These are phyloP conservation scores for Leishmania tropica DNA, from an alignment of 208 protist genomes.

Conservation along the genomic window DNA sequence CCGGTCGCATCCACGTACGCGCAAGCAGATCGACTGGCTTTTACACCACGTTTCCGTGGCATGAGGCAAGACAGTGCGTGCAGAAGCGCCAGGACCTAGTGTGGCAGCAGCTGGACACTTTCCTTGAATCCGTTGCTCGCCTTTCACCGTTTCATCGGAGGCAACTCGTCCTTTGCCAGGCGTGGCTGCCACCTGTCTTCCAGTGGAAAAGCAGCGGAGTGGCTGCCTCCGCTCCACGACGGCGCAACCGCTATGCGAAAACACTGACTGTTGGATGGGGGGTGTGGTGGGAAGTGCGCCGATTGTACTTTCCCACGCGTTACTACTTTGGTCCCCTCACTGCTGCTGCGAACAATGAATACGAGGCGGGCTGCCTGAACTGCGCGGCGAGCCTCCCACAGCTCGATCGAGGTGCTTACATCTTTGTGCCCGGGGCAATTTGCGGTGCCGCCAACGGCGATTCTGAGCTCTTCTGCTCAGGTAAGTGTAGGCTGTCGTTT, in stretches of 20 bases:
- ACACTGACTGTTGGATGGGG: slow-evolving; percentile 41
- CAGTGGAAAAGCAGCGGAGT: slow-evolving; percentile 4
- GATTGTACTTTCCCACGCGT: slow-evolving; percentile 31
- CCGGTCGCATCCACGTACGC: slow-evolving; percentile 69
- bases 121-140: slow-evolving; percentile 36
- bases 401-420: background rate
- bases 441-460: slow-evolving; percentile 42
- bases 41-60: slow-evolving; percentile 44
- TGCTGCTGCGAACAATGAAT: background rate
- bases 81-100: slow-evolving; percentile 38
- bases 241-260: slow-evolving; percentile 30
- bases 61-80: slow-evolving; percentile 54
- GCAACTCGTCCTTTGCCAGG: slow-evolving; percentile 24
- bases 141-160: slow-evolving; percentile 45
- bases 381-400: slow-evolving; percentile 27
- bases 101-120: slow-evolving; percentile 60
- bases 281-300: slow-evolving; percentile 56
- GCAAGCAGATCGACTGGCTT: slow-evolving; percentile 3
- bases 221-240: background rate
- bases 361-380: slow-evolving; percentile 34
- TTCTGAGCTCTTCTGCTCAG: slow-evolving; percentile 69
- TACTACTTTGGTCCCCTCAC: slow-evolving; percentile 40
- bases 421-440: slow-evolving; percentile 41
- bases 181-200: slow-evolving; percentile 41
- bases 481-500: slow-evolving; percentile 60